Conservation (phyloP, 805 yeast species). For the Zygosaccharomyces gambellarensis region DNA sequence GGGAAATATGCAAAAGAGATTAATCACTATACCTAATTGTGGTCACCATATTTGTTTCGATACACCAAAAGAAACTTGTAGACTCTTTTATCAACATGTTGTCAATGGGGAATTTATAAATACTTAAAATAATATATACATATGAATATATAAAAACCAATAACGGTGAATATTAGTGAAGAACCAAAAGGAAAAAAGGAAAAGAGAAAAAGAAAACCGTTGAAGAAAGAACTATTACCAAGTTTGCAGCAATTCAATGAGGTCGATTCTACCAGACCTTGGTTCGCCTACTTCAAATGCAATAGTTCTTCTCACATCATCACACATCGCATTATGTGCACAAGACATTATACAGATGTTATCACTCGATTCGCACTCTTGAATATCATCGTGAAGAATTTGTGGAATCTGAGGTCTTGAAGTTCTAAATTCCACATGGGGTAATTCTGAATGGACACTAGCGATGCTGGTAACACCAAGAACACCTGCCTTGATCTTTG, state of each 20-base stretch:
- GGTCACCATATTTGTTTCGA: constrained; percentile 31
- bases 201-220: background rate
- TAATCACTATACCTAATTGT: constrained; percentile 19
- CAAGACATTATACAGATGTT: constrained; percentile 50
- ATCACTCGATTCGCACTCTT: constrained; percentile 35
- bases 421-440: constrained; percentile 38
- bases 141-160: background rate
- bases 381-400: constrained; percentile 37
- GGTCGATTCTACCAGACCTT: constrained; percentile 44
- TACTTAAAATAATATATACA: background rate
- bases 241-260: constrained; percentile 53
- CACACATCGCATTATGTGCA: constrained; percentile 53
- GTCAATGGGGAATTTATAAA: background rate
- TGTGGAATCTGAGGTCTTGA: constrained; percentile 45
- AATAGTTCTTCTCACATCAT: constrained; percentile 44
- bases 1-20: constrained; percentile 5
- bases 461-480: background rate
- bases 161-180: background rate
- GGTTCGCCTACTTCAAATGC: constrained; percentile 32
- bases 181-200: background rate
- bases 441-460: constrained; percentile 16
- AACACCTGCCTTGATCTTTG: constrained; percentile 6
- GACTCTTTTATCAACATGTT: constrained; percentile 6
- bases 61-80: constrained; percentile 14
- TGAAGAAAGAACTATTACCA: constrained; percentile 37